Base-by-base conservation (phyloP, 441 rosid genomes). In the Melastoma candidum region DNA sequence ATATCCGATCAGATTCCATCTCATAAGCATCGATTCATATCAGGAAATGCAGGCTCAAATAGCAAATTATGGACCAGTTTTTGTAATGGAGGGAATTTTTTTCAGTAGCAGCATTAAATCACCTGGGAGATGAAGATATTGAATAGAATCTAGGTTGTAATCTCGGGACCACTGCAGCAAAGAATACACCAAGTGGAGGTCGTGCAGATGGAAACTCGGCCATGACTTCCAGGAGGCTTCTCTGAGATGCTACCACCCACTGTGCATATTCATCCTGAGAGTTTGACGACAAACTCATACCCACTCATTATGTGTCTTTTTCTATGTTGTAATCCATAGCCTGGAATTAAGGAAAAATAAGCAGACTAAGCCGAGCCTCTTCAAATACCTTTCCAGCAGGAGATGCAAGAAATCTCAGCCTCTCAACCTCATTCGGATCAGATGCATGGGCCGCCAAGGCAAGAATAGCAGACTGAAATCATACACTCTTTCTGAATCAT, bases 141-240 rank as follows among this genome's bases (percentile, higher is more conserved):
- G 99, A 93, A 71, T 93, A 93, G 69, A 74, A 93, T 85, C 99
- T 77, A 17, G 95, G 99, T 72, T 81, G 97, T 78, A 93, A 76
- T 44, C 96, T 82, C 3, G 96, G 90, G 56, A 90, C 90, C 61
- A 93, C 84, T 56, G 88, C 78, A 3, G 97, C 97, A 74, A 93
- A 86, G 83, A 93, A 93, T 57, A 93, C 95, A 58, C 98, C 97
- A 56, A 93, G 82, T 25, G 98, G 82, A 14, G 98, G 95, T 71
- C 69, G 88, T 61, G 90, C 96, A 53, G 98, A 84, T 52, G 93
- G 90, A 65, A 86, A 93, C 73, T 80, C 88, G 13, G 80, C 80
- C 98, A 93, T 79, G 56, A 89, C 90, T 76, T 93, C 97, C 17
- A 89, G 88, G 52, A 93, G 95, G 73, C 97, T 93, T 77, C 95